Percentiles rank a stretch among this genome's conserved stretches.
These are phyloP conservation scores for Yamadazyma jaroonii DNA, from an alignment of 1,139 yeast species.

Conservation along the genomic window DNA sequence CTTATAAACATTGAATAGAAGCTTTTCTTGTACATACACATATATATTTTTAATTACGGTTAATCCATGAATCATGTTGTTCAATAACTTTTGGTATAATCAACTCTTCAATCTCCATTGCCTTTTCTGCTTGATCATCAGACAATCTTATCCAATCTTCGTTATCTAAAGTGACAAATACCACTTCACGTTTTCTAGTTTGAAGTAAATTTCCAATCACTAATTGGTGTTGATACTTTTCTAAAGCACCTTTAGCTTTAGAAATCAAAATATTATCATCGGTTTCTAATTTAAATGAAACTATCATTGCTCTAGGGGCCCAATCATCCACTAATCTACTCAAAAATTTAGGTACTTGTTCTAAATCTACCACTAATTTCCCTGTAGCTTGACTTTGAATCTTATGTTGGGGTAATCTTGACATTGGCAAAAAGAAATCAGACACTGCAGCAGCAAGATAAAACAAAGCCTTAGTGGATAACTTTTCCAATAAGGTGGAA, in stretches of 20 bases:
- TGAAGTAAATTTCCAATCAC: slow-evolving; percentile 94
- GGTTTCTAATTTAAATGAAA: slow-evolving; percentile 92
- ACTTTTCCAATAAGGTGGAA: slow-evolving; percentile 55
- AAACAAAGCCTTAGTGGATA: slow-evolving; percentile 61
- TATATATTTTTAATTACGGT: slow-evolving; percentile 3
- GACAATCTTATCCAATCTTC: slow-evolving; percentile 53
- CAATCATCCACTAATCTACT: slow-evolving; percentile 85
- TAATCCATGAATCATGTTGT: slow-evolving; percentile 63
- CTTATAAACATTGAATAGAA: slow-evolving; percentile 36
- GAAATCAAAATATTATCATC: slow-evolving; percentile 66
- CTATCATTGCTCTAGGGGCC: slow-evolving; percentile 95
- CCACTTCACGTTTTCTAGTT: slow-evolving; percentile 83
- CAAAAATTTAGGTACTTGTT: slow-evolving; percentile 94
- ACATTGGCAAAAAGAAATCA: slow-evolving; percentile 87
- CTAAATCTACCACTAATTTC: slow-evolving; percentile 76
- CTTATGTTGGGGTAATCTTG: slow-evolving; percentile 86
- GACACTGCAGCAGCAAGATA: slow-evolving; percentile 97
- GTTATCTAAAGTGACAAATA: slow-evolving; percentile 64
- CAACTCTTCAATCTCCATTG: slow-evolving; percentile 65
- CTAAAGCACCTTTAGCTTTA: slow-evolving; percentile 77
- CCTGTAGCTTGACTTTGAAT: slow-evolving; percentile 78
- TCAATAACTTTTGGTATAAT: slow-evolving; percentile 74
- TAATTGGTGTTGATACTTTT: slow-evolving; percentile 84
- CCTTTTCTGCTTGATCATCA: slow-evolving; percentile 33
- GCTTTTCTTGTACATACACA: background rate